Percentiles rank a stretch among this genome's conserved stretches.
These are phyloP conservation scores for Lecanicillium sp. DNA, from an alignment of 2,329 filamentous ascomycete species.

Conservation along the genomic window DNA sequence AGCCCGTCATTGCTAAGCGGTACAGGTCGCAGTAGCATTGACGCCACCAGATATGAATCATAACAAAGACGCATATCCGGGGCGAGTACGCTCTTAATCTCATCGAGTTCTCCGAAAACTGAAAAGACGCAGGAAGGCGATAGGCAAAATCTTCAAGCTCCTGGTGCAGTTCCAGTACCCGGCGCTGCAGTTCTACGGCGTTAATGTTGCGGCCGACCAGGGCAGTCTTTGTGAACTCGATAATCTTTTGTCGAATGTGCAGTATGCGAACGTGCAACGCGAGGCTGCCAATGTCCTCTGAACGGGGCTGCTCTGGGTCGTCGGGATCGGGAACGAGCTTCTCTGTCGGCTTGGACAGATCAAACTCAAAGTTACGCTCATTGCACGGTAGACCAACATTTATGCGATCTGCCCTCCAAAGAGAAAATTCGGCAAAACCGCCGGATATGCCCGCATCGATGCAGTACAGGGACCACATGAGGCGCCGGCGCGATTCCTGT, in stretches of 20 bases:
- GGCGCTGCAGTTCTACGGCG: constrained; percentile 35
- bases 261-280: constrained; percentile 52
- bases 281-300: constrained; percentile 49
- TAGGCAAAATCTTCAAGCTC: constrained; percentile 48
- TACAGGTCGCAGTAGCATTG: constrained; percentile 54
- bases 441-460: constrained; percentile 37
- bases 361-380: constrained; percentile 48
- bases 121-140: constrained; percentile 48
- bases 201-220: constrained; percentile 33
- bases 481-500: constrained; percentile 36
- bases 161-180: constrained; percentile 41
- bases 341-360: constrained; percentile 50
- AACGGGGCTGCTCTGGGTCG: constrained; percentile 33
- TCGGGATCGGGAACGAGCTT: constrained; percentile 41
- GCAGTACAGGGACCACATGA: constrained; percentile 41
- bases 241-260: constrained; percentile 48
- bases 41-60: constrained; percentile 56
- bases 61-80: constrained; percentile 51
- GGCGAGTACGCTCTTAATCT: constrained; percentile 52
- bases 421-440: constrained; percentile 39
- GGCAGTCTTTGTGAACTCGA: constrained; percentile 46
- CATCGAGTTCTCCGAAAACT: constrained; percentile 51
- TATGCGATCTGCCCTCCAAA: constrained; percentile 36
- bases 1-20: constrained; percentile 44
- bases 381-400: constrained; percentile 37